A percentile compares a stretch with the other conserved stretches of the same genome.
Evolutionary conservation across 2,329 filamentous ascomycete species (phyloP).

Genomic region (Calonectria montana): DNA sequence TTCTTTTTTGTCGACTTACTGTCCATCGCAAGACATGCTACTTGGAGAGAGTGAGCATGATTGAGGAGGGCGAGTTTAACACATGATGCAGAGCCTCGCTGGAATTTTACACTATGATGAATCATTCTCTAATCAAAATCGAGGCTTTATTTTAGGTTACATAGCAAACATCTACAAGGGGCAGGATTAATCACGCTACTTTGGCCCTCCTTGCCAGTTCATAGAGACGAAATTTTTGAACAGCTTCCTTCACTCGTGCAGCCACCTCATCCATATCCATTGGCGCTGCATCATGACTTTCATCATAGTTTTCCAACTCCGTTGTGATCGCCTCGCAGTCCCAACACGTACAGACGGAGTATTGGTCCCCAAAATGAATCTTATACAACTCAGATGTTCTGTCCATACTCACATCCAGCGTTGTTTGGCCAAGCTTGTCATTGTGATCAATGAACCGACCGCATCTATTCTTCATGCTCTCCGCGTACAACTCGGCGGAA

Average conservation of each 20-base stretch:
- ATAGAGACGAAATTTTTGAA: background rate
- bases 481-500: background rate
- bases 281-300: background rate
- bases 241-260: background rate
- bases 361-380: background rate
- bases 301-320: background rate
- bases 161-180: no score
- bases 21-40: background rate
- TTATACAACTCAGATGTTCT: background rate
- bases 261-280: background rate
- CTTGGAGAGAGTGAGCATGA: background rate
- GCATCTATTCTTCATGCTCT: background rate
- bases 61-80: background rate
- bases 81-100: background rate
- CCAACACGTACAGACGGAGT: background rate
- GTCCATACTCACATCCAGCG: background rate
- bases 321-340: background rate
- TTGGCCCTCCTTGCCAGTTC: background rate
- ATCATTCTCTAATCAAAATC: no score
- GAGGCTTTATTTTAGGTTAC: background rate
- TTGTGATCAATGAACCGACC: background rate
- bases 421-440: background rate
- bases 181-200: background rate
- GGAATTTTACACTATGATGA: background rate
- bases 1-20: background rate